These are phyloP conservation scores for Aspergillus quadrilineatus DNA, from an alignment of 2,329 filamentous ascomycete genomes.

Conservation along the genomic window DNA sequence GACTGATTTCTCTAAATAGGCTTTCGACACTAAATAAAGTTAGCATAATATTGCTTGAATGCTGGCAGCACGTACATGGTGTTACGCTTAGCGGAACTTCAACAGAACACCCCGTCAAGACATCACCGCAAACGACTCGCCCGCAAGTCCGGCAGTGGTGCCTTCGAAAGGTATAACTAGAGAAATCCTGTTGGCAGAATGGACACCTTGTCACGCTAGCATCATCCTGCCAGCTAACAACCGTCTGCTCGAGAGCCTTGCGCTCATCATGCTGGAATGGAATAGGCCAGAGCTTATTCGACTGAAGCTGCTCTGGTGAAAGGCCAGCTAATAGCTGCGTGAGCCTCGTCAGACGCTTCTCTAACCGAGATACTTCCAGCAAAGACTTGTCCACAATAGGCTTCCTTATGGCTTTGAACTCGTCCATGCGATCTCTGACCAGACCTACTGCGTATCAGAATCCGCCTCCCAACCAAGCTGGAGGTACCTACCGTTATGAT, in stretches of 20 bases:
- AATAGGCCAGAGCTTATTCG: conserved; percentile 53
- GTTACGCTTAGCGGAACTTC: conserved; percentile 80
- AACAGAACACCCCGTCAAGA: conserved; percentile 76
- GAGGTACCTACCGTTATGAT: conserved; percentile 62
- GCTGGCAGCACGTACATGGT: conserved; percentile 50
- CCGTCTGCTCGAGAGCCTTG: conserved; percentile 81
- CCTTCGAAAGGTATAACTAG: conserved; percentile 84
- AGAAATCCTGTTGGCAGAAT: conserved; percentile 94
- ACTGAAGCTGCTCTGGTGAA: conserved; percentile 63
- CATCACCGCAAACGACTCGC: conserved; percentile 87
- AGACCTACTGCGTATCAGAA: conserved; percentile 46
- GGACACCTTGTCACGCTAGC: conserved; percentile 76
- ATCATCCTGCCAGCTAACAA: conserved; percentile 96
- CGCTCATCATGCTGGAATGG: conserved; percentile 71
- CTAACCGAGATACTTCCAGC: conserved; percentile 82
- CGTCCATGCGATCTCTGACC: conserved; percentile 68
- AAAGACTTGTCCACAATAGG: conserved; percentile 80
- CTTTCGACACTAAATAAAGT: conserved; percentile 34
- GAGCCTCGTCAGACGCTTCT: conserved; percentile 87
- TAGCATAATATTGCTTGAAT: conserved; percentile 16
- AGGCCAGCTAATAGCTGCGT: conserved; percentile 78
- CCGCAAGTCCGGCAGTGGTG: conserved; percentile 96
- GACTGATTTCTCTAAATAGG: conserved; percentile 44
- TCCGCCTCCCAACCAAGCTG: not conserved
- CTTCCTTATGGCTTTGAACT: conserved; percentile 69